A percentile compares a stretch with the other conserved stretches of the same genome.
These are phyloP conservation scores for Colletotrichum nymphaeae DNA, from an alignment of 2,329 filamentous ascomycete species.

Conservation along the genomic window DNA sequence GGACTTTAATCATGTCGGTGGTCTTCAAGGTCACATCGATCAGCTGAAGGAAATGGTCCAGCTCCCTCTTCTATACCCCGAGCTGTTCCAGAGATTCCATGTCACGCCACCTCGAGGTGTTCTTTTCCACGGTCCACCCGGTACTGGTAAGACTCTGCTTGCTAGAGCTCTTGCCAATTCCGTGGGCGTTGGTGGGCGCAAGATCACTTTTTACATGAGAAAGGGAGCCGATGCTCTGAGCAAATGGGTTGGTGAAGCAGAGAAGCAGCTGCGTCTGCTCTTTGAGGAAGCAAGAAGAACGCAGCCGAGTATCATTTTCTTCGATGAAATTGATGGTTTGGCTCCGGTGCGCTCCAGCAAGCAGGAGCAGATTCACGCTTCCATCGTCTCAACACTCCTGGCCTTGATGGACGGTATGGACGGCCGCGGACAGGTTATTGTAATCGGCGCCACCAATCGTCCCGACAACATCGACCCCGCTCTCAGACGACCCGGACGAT, in stretches of 20 bases:
- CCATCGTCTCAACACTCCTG: conserved; percentile 93
- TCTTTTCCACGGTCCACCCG: conserved; percentile 94
- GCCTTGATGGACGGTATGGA: conserved; percentile 99
- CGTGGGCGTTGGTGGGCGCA: conserved; percentile 87
- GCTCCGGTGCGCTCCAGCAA: conserved; percentile 97
- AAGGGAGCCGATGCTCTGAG: conserved; percentile 97
- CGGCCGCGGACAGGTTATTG: conserved; percentile 96
- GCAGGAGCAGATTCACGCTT: conserved; percentile 98
- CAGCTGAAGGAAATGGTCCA: conserved; percentile 99
- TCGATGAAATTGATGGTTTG: conserved; percentile 97
- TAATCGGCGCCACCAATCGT: conserved; percentile 98
- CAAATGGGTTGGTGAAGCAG: conserved; percentile 99
- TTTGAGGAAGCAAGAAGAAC: conserved; percentile 97
- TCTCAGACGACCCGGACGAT: conserved; percentile 91
- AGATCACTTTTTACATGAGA: conserved; percentile 99
- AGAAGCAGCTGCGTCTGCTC: conserved; percentile 90
- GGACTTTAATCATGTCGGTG: conserved; percentile 94
- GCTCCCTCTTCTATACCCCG: conserved; percentile 91
- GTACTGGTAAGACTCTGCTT: conserved; percentile 97
- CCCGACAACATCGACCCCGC: conserved; percentile 97
- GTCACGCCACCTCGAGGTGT: conserved; percentile 96
- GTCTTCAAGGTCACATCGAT: conserved; percentile 92
- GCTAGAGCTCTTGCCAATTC: conserved; percentile 93
- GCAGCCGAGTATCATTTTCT: conserved; percentile 99
- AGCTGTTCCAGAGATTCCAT: conserved; percentile 90